Evolutionary conservation across 768 basidiomycete species (phyloP), one percentile per base, ranked within the genome.

Genomic region (Clitopilus passeckerianus): DNA sequence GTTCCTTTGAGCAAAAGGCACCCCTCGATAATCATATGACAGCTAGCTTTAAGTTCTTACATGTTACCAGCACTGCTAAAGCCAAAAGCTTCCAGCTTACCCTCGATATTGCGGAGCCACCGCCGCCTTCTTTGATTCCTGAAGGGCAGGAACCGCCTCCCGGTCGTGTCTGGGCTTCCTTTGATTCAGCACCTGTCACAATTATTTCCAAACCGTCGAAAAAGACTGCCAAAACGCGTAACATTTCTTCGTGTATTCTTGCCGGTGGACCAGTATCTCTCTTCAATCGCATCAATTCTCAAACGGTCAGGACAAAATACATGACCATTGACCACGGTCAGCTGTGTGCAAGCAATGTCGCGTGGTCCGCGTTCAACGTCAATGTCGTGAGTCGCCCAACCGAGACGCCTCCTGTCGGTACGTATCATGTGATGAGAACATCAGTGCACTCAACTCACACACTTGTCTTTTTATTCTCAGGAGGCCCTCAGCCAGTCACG

Each of bases 121-220:
- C 86, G 16, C 77, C 80, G 9, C 77, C 80, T 1, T 71, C 83
- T 16, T 65, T 81, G 33, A 73, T 75, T 37, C 71, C 80, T 20
- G 80, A 82, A 59, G 75, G 75, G 57, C 66, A 66, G 34, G 81
- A 85, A 37, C 70, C 76, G 34, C 72, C 77, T 43, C 72, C 74
- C 62, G 90, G 89, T 63, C 89, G 91, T 60, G 72, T 89, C 60
- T 96, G 93, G 94, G 93, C 92, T 8, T 86, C 90, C 33, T 94
- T 97, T 77, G 87, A 93, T 71, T 96, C 94, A 30, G 87, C 91
- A 34, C 91, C 93, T 53, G 89, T 98, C 66, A 89, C 90, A 52
- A 94, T 97, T 75, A 95, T 98, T 68, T 95, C 95, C 67, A 97
- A 97, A 72, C 95, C 95, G 34, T 95, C 93, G 60, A 95, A 95